phyloP scores from a whole-genome alignment of 1,284 basidiomycete genomes.

The Irpex lacteus region DNA sequence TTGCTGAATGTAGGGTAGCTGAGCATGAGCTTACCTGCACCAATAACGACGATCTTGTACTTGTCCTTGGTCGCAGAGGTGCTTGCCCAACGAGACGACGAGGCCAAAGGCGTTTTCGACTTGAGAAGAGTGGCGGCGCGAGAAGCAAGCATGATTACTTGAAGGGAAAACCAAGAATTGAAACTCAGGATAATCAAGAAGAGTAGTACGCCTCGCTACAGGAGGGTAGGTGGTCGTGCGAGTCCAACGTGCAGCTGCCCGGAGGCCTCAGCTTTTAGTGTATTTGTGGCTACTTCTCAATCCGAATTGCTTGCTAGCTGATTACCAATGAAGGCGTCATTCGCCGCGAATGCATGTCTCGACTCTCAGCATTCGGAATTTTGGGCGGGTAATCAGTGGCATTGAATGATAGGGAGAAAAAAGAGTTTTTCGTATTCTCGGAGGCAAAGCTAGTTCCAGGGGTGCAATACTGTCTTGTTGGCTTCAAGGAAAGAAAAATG shows the following conservation, averaged over 20 bases:
- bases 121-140: slow-evolving; percentile 13
- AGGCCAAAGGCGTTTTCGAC: slow-evolving; percentile 13
- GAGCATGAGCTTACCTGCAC: slow-evolving; percentile 49
- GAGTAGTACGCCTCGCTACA: background rate
- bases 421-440: background rate
- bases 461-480: background rate
- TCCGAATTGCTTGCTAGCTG: background rate
- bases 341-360: background rate
- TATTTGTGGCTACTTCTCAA: background rate
- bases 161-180: background rate
- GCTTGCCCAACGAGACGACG: slow-evolving; percentile 32
- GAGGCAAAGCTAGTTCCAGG: background rate
- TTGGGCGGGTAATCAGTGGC: too few species aligned
- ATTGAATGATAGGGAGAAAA: background rate
- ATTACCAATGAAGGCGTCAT: slow-evolving; percentile 13
- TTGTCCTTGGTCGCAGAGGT: slow-evolving; percentile 41
- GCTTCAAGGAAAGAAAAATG: background rate
- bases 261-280: background rate
- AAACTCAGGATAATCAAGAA: background rate
- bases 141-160: slow-evolving; percentile 11
- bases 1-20: background rate
- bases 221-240: background rate
- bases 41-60: slow-evolving; percentile 64
- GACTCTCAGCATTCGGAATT: background rate
- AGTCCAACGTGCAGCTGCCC: background rate